Base-by-base conservation (phyloP, 2,329 filamentous ascomycete genomes). In the Kalaharituber pfeilii region DNA sequence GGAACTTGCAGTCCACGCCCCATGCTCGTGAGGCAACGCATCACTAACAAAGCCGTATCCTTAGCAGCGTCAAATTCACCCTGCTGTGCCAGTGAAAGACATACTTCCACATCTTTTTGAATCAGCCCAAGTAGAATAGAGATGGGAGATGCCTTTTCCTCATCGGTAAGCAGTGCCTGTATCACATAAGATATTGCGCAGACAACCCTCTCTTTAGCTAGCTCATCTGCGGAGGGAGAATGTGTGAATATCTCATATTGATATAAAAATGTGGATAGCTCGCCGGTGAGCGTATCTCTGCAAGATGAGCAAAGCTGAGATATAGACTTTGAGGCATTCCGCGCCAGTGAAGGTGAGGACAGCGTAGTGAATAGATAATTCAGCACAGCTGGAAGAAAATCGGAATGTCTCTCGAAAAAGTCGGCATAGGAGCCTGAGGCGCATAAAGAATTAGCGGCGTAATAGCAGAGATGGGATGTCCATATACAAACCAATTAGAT, bases 161-260 rank as follows among this genome's bases (percentile, higher is more conserved):
- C 68, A 50, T 81, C 74, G 1, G 78, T 73, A 1, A 76, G 69
- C 8, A 86, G 72, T 7, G 83, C 82, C 67, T 91, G 84, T 27
- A 87, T 75, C 44, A 91, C 80, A 7, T 79, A 80, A 7, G 84
- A 78, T 59, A 91, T 84, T 1, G 79, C 84, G 39, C 82, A 79
- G 4, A 86, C 73, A 0, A 89, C 76, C 61, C 78, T 79, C 64
- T 88, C 84, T 63, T 84, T 84, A 1, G 80, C 80, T 52, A 80
- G 70, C 36, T 77, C 77, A 58, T 88, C 82, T 8, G 84, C 71
- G 6, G 75, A 75, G n/a, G 70, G 69, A 51, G 73, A 73, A 22
- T 68, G 68, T n/a, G 77, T 71, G 51, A 88, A 76, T n/a, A 73
- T 71, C 55, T 76, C 71, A 65, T 87, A 89, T 64, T 87, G 81